Evolutionary conservation across 2,329 filamentous ascomycete genomes (phyloP).

Genomic region (Xylariales sp.): DNA sequence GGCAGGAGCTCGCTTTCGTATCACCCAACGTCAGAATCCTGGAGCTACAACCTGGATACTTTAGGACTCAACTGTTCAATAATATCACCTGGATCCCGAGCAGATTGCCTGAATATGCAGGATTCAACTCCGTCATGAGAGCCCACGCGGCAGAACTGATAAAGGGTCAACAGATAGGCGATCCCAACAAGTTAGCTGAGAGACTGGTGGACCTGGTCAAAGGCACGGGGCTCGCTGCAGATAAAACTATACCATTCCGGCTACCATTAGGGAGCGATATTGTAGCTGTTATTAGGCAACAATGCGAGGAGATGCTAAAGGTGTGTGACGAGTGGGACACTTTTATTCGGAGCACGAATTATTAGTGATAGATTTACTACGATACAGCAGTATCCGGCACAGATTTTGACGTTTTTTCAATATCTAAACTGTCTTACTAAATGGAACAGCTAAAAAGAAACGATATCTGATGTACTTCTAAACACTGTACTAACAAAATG

Average conservation of each 20-base stretch:
- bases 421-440: too few relatives aligned
- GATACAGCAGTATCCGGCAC: too few relatives aligned
- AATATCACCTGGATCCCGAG: conserved; percentile 24
- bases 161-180: conserved; percentile 37
- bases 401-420: too few relatives aligned
- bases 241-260: conserved; percentile 35
- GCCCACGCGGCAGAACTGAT: conserved; percentile 8
- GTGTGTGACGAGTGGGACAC: conserved; percentile 46
- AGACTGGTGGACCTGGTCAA: conserved; percentile 51
- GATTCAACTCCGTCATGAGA: conserved; percentile 25
- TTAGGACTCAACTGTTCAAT: conserved; percentile 34
- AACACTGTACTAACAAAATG: too few relatives aligned
- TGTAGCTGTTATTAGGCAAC: conserved; percentile 40
- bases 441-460: too few relatives aligned
- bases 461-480: too few relatives aligned
- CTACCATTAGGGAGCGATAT: conserved; percentile 50
- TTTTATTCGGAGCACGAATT: conserved; percentile 41
- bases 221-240: conserved; percentile 32
- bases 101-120: conserved; percentile 19
- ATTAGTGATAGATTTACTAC: too few relatives aligned
- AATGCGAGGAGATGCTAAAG: conserved; percentile 44
- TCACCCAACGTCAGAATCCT: conserved; percentile 28
- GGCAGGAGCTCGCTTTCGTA: conserved; percentile 24
- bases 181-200: conserved; percentile 43
- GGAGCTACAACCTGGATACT: conserved; percentile 37